Conservation (phyloP, 73 alveolate genomes). For the Stentor coeruleus region DNA sequence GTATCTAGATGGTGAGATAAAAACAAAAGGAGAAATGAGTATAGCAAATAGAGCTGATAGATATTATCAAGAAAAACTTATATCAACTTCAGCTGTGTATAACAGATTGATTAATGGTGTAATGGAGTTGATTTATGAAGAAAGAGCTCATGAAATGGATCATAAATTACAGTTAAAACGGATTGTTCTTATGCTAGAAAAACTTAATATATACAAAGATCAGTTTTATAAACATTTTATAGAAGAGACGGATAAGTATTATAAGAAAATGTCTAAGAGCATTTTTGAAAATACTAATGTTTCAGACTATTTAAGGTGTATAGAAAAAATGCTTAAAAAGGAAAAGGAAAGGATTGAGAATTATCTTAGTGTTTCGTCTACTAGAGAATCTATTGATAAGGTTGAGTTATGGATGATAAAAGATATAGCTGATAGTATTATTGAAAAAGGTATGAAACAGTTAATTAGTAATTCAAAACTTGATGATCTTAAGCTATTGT, state of each 20-base stretch:
- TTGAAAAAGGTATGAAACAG: slow-evolving; percentile 21
- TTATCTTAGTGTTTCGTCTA: neutral
- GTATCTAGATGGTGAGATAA: slow-evolving; percentile 35
- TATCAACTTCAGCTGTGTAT: slow-evolving; percentile 13
- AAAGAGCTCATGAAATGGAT: slow-evolving; percentile 28
- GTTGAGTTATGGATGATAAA: neutral
- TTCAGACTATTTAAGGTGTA: slow-evolving; percentile 12
- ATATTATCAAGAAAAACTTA: slow-evolving; percentile 15
- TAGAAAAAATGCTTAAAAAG: neutral
- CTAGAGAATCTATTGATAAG: neutral
- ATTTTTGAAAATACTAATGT: neutral
- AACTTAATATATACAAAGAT: slow-evolving; percentile 33
- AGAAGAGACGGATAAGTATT: slow-evolving; percentile 35
- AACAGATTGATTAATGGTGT: slow-evolving; percentile 18
- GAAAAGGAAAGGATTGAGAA: neutral
- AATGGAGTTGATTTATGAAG: slow-evolving; percentile 28
- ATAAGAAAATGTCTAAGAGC: neutral
- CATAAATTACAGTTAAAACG: slow-evolving; percentile 26
- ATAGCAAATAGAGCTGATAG: slow-evolving; percentile 21
- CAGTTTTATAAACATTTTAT: slow-evolving; percentile 30
- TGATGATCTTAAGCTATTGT: slow-evolving; percentile 29
- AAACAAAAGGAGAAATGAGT: slow-evolving; percentile 20
- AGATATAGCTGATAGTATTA: neutral
- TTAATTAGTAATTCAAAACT: slow-evolving; percentile 20
- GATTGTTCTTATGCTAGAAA: slow-evolving; percentile 31